Conservation (phyloP, 257 asterid species). For the Solanum boliviense region DNA sequence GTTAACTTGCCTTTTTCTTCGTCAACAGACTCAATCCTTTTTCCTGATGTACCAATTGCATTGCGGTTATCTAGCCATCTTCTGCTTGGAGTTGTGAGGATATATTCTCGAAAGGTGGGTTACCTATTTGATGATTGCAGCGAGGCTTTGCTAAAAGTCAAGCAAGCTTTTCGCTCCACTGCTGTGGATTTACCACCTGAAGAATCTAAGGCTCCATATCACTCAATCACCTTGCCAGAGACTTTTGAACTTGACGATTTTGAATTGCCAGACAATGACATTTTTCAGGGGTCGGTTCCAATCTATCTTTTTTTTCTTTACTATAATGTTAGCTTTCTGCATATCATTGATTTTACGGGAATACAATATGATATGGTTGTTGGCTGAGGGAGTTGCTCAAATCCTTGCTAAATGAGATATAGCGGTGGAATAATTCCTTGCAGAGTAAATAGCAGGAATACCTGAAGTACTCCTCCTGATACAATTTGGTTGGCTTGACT, state of each 20-base stretch:
- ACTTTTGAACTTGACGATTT: conserved; percentile 98
- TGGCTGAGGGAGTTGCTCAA: neutral
- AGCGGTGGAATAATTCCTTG: neutral
- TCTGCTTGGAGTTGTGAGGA: conserved; percentile 96
- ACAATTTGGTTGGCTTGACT: neutral
- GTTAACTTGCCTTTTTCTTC: conserved; percentile 11
- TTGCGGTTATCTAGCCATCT: conserved; percentile 97
- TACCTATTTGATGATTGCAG: conserved; percentile 98
- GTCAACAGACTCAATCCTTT: conserved; percentile 83
- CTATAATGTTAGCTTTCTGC: neutral
- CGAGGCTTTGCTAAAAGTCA: conserved; percentile 84
- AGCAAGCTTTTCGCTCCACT: conserved; percentile 97
- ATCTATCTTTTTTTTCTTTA: neutral
- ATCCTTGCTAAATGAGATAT: neutral
- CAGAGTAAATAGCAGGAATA: neutral
- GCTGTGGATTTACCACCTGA: conserved; percentile 99
- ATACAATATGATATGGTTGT: neutral
- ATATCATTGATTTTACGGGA: neutral
- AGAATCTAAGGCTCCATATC: conserved; percentile 96
- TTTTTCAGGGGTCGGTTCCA: conserved; percentile 68
- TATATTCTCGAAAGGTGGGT: conserved; percentile 84
- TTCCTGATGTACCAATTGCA: conserved; percentile 95
- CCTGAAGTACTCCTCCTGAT: neutral
- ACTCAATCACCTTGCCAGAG: conserved; percentile 96
- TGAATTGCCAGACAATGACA: conserved; percentile 94